These are phyloP conservation scores for Phytopythium aichiense DNA, from an alignment of 352 stramenopile species.

Conservation along the genomic window DNA sequence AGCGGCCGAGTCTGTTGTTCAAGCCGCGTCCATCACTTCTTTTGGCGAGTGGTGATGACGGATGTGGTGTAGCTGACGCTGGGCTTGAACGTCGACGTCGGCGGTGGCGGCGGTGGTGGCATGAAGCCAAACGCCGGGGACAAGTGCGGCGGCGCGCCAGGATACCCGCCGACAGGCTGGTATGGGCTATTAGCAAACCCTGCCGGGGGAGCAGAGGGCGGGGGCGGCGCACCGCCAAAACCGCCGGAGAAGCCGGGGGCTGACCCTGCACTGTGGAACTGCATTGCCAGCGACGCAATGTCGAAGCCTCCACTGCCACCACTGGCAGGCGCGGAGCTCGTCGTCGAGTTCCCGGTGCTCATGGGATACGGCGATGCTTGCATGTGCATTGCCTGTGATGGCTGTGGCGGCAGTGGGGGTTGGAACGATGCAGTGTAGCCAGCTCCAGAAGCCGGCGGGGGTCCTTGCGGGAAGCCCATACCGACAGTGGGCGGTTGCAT, in stretches of 20 bases:
- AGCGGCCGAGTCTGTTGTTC: not conserved
- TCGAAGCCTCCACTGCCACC: constrained; percentile 26
- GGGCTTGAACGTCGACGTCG: constrained; percentile 60
- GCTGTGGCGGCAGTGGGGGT: constrained; percentile 21
- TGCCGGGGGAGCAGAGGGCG: constrained; percentile 13
- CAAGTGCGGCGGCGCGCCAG: constrained; percentile 8
- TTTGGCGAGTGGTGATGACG: constrained; percentile 54
- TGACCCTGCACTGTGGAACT: constrained; percentile 51
- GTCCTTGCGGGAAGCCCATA: not conserved
- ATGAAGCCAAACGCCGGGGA: constrained; percentile 23
- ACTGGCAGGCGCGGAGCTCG: not conserved
- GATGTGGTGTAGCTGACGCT: constrained; percentile 74
- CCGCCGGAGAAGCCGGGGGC: constrained; percentile 20
- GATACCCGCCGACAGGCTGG: constrained; percentile 3
- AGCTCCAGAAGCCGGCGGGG: not conserved
- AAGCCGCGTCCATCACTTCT: constrained; percentile 32
- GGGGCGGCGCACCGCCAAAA: constrained; percentile 31
- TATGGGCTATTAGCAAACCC: constrained; percentile 14
- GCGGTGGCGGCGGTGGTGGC: constrained; percentile 25
- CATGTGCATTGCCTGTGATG: constrained; percentile 6
- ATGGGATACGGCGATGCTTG: not conserved
- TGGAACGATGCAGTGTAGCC: constrained; percentile 11
- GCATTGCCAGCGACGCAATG: constrained; percentile 71
- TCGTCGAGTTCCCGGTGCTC: constrained; percentile 11
- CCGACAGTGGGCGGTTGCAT: not conserved